Conservation (phyloP, 208 protist species). For the Leishmania major region DNA sequence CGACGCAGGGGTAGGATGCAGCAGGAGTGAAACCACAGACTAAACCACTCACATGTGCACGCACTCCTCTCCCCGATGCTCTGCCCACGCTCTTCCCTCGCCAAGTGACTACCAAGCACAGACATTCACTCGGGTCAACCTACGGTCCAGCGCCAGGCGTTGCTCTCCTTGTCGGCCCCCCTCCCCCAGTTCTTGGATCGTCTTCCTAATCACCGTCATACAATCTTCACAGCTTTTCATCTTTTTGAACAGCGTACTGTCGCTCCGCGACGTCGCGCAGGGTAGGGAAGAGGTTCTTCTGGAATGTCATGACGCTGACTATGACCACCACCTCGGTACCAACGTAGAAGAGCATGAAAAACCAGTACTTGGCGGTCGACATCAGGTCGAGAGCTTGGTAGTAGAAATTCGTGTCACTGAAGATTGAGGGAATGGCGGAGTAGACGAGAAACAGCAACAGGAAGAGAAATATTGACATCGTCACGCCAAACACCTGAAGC, state of each 20-base stretch:
- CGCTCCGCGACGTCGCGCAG: constrained; percentile 55
- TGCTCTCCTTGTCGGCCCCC: neutral
- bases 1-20: too few species aligned
- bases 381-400: constrained; percentile 72
- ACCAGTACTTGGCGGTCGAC: constrained; percentile 71
- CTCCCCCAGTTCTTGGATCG: neutral
- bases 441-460: constrained; percentile 64
- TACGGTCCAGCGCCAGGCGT: neutral
- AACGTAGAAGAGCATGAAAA: constrained; percentile 67
- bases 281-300: constrained; percentile 66
- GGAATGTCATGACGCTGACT: constrained; percentile 57
- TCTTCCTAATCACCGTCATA: neutral
- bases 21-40: neutral
- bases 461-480: constrained; percentile 52
- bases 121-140: neutral
- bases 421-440: constrained; percentile 52
- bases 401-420: constrained; percentile 67
- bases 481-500: constrained; percentile 64
- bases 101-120: too few species aligned
- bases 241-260: constrained; percentile 39
- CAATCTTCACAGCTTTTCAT: constrained; percentile 2
- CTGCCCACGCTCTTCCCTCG: too few species aligned
- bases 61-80: neutral
- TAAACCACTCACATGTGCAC: neutral
- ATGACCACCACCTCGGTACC: constrained; percentile 52